Evolutionary conservation across 345 rosid species (phyloP).

Genomic region (Eucalyptus sp.): DNA sequence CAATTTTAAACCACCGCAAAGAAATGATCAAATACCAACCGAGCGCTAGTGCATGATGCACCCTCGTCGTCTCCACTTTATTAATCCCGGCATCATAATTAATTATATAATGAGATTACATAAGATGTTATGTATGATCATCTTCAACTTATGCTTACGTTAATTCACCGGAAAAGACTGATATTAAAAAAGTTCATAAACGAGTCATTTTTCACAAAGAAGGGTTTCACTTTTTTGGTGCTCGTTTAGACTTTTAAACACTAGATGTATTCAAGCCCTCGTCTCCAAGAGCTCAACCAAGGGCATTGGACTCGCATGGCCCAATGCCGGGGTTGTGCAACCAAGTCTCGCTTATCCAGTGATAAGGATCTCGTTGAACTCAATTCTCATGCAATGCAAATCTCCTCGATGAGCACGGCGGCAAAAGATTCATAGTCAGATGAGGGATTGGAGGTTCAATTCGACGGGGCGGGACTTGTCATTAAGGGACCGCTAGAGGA

Average conservation of each 20-base stretch:
- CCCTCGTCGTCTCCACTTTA: background rate
- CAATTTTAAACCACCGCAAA: background rate
- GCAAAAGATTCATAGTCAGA: background rate
- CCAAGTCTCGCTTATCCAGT: background rate
- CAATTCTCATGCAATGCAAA: background rate
- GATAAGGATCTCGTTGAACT: background rate
- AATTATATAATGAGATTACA: background rate
- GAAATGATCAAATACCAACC: background rate
- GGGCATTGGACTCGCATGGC: background rate
- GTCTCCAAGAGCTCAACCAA: too few species aligned
- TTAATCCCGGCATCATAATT: background rate
- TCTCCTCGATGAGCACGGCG: accelerated
- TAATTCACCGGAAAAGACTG: background rate
- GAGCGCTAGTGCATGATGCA: background rate
- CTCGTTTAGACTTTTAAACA: accelerated
- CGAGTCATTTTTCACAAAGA: background rate
- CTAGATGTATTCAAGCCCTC: background rate
- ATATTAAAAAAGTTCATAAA: accelerated
- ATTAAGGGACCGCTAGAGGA: background rate
- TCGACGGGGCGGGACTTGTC: accelerated
- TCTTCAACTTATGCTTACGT: accelerated
- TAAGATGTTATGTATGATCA: background rate
- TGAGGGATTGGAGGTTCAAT: background rate
- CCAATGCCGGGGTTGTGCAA: accelerated
- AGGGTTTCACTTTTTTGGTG: background rate